Conservation (phyloP, 306 rosid genomes). For the Crataegus laevigata region DNA sequence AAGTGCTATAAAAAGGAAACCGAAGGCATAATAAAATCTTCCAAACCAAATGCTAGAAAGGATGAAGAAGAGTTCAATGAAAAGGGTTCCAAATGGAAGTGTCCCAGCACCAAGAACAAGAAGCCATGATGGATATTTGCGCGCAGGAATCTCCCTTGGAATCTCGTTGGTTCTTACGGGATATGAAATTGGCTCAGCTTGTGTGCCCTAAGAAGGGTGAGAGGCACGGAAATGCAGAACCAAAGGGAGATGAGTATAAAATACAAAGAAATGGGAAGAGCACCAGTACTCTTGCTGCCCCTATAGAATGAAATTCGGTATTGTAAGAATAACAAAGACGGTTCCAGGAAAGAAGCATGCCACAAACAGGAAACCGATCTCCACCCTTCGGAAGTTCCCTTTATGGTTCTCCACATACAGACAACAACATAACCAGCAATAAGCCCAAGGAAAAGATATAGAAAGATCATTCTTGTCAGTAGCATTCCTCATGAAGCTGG, state of each 20-base stretch:
- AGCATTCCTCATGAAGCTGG: conserved; percentile 85
- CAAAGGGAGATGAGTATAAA: conserved; percentile 69
- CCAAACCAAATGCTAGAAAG: conserved; percentile 99
- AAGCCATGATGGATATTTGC: conserved; percentile 95
- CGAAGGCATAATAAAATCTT: conserved; percentile 87
- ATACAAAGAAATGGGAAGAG: conserved; percentile 82
- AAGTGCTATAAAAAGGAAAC: conserved; percentile 78
- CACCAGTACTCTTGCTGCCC: conserved; percentile 94
- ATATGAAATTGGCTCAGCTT: conserved; percentile 58
- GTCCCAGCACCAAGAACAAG: conserved; percentile 96
- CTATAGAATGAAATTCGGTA: conserved; percentile 77
- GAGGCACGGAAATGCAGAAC: conserved; percentile 97
- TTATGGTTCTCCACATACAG: conserved; percentile 81
- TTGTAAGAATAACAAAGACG: conserved; percentile 65
- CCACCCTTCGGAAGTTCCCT: conserved; percentile 93
- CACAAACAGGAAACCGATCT: conserved; percentile 59
- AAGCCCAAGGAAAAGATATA: conserved; percentile 86
- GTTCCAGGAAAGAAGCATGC: conserved; percentile 95
- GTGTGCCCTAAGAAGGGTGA: conserved; percentile 85
- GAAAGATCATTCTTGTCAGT: conserved; percentile 84
- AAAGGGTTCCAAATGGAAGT: conserved; percentile 93
- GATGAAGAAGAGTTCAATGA: conserved; percentile 94
- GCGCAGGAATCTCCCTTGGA: conserved; percentile 84
- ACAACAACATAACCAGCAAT: conserved; percentile 90
- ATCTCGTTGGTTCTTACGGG: conserved; percentile 93